Conservation (phyloP, 352 stramenopile genomes). For the Heterotrichella gracilis region DNA sequence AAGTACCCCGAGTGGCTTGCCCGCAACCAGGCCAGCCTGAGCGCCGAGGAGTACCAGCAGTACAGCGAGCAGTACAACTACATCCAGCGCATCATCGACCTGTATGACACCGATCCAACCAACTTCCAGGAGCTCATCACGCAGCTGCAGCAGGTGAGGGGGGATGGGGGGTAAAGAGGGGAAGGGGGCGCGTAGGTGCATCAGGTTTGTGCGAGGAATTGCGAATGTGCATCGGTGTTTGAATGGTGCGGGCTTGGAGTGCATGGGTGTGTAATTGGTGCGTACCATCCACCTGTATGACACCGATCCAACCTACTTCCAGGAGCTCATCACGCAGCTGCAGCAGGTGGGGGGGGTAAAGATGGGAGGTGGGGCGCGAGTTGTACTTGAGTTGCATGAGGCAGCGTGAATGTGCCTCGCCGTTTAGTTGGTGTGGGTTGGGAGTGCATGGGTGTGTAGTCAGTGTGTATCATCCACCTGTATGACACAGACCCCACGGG, state of each 20-base stretch:
- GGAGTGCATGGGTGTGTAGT: no score
- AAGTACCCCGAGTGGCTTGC: constrained; percentile 76
- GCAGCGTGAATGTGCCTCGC: no score
- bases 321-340: constrained; percentile 72
- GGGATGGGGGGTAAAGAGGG: no score
- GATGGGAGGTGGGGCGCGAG: no score
- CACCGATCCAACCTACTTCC: constrained; percentile 68
- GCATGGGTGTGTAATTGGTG: no score
- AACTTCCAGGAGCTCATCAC: constrained; percentile 69
- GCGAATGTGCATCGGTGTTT: no score
- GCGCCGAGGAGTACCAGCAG: constrained; percentile 50
- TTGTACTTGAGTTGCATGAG: no score
- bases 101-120: constrained; percentile 77
- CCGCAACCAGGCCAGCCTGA: constrained; percentile 46
- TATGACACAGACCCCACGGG: constrained; percentile 84
- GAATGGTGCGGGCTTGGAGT: no score
- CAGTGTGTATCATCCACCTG: constrained; percentile 55
- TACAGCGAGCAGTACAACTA: constrained; percentile 81
- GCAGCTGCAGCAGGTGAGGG: constrained; percentile 83
- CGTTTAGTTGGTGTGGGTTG: no score
- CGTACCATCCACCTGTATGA: constrained; percentile 75
- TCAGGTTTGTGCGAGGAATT: no score
- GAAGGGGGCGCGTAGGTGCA: no score
- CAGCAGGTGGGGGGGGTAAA: no score
- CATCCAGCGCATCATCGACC: constrained; percentile 70